These are phyloP conservation scores for Cutaneotrichosporon sp. DNA, from an alignment of 1,284 basidiomycete genomes.

Conservation along the genomic window DNA sequence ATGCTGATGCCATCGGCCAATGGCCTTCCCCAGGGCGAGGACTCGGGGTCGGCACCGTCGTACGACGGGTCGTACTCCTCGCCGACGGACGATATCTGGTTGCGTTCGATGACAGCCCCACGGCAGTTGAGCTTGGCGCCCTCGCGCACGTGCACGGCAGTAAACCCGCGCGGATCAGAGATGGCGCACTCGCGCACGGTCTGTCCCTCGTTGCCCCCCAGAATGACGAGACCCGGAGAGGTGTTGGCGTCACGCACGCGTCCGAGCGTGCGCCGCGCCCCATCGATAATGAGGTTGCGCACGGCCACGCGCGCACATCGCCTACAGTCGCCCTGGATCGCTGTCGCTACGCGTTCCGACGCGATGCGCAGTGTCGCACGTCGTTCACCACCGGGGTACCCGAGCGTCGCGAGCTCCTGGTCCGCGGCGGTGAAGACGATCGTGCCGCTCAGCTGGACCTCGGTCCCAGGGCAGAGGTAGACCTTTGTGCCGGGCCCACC, in stretches of 20 bases:
- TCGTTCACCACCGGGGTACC: slow-evolving; percentile 53
- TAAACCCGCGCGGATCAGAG: slow-evolving; percentile 52
- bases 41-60: slow-evolving; percentile 54
- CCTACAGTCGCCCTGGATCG: slow-evolving; percentile 54
- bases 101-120: slow-evolving; percentile 48
- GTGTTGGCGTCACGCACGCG: slow-evolving; percentile 31
- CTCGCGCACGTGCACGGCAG: slow-evolving; percentile 53
- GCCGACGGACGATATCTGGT: slow-evolving; percentile 53
- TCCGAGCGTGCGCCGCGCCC: slow-evolving; percentile 44
- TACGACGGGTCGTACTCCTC: slow-evolving; percentile 50
- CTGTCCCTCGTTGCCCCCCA: slow-evolving; percentile 55
- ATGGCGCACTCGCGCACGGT: slow-evolving; percentile 40
- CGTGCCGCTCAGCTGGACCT: slow-evolving; percentile 51
- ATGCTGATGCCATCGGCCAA: slow-evolving; percentile 53
- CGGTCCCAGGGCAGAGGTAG: slow-evolving; percentile 54
- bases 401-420: slow-evolving; percentile 56
- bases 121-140: slow-evolving; percentile 51
- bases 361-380: slow-evolving; percentile 53
- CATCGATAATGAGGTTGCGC: slow-evolving; percentile 51
- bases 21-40: slow-evolving; percentile 49
- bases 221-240: slow-evolving; percentile 44
- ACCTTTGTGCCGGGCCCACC: slow-evolving; percentile 55
- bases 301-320: slow-evolving; percentile 52
- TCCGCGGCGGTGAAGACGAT: slow-evolving; percentile 57
- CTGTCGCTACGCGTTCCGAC: slow-evolving; percentile 39